Evolutionary conservation across 2,329 filamentous ascomycete genomes (phyloP), one percentile per base, ranked within the genome.

Genomic region (Penicillium sp.): DNA sequence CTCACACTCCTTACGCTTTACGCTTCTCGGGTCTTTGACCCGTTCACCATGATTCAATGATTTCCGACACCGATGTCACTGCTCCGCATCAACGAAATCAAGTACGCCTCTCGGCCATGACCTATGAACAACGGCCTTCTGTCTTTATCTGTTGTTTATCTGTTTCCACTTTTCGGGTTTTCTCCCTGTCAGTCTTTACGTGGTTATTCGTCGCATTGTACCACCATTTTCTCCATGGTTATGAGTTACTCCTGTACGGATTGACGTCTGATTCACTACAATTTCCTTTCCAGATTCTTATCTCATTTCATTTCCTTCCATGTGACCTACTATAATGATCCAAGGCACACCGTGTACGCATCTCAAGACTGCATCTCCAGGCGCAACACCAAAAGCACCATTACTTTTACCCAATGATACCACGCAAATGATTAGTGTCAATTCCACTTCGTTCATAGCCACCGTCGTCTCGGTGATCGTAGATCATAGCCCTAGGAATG

Each of bases 1-100:
- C 40, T n/a, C 47, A 47, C 40, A 42, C 39, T 47, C 44, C 8
- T 39, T 38, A 46, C 18, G 46, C 51, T 45, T 47, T 44, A 44
- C 16, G 4, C 29, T 54, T 16, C 20, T 13, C 20, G 13, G 31
- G 31, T 23, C 24, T 16, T 34, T 20, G 16, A 35, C 40, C 42
- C 34, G 32, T 11, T 6, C 6, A 13, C 6, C 24, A 44, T 20
- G 28, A 55, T 41, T 20, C 50, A 48, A 55, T 46, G 52, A 51
- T 45, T 50, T 44, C 27, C 42, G 36, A 28, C 23, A 31, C 42
- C 14, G 8, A 44, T 44, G 42, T 44, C n/a, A 16, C 24, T 26
- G n/a, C 9, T 34, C 22, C 14, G 10, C 36, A 32, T 13, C 36
- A 31, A 49, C 42, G 42, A 45, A 34, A 35, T 40, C 38, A 46